A percentile compares a stretch with the other conserved stretches of the same genome.
Conservation (phyloP, 2,329 filamentous ascomycete species). For the Boeremia lycopersici region DNA sequence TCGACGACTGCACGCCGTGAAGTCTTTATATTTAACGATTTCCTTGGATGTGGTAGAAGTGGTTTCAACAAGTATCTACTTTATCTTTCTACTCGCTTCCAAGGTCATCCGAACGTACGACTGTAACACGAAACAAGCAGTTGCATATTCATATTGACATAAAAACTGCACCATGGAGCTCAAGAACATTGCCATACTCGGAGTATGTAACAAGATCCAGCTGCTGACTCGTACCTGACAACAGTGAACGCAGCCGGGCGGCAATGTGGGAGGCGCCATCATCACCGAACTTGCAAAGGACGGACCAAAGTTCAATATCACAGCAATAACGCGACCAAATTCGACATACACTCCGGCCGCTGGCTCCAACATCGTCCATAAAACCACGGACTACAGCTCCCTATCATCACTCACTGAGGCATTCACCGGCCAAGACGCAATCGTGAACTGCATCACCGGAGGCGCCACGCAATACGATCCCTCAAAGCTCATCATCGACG, state of each 20-base stretch:
- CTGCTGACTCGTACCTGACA: background rate
- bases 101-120: background rate
- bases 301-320: conserved; percentile 30
- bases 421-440: conserved; percentile 61
- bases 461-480: conserved; percentile 50
- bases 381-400: conserved; percentile 34
- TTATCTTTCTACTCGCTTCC: background rate
- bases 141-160: background rate
- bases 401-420: conserved; percentile 41
- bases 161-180: conserved; percentile 33
- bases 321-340: conserved; percentile 36
- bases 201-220: conserved; percentile 27
- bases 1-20: background rate
- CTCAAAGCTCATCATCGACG: conserved; percentile 52
- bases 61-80: background rate
- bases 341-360: conserved; percentile 27
- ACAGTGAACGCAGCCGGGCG: conserved; percentile 31
- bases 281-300: conserved; percentile 36
- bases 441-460: conserved; percentile 57
- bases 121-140: no score
- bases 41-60: background rate
- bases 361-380: conserved; percentile 25
- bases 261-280: conserved; percentile 41
- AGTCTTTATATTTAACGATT: background rate
- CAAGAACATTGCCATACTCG: conserved; percentile 45